These are phyloP conservation scores for Aphanomyces astaci DNA, from an alignment of 352 stramenopile genomes.

Conservation along the genomic window DNA sequence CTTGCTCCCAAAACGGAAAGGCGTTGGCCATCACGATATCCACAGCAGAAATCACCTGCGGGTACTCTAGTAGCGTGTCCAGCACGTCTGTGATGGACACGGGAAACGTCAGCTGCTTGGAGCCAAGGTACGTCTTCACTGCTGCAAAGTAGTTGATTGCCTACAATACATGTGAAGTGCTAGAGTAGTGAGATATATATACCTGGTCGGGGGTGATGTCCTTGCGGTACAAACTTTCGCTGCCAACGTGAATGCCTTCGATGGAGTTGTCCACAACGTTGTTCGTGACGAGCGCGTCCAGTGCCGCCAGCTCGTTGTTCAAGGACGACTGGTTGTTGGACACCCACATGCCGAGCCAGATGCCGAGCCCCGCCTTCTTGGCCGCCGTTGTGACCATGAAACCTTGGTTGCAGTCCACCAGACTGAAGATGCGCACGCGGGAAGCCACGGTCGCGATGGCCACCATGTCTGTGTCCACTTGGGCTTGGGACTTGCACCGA, in stretches of 20 bases:
- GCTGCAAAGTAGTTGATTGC: constrained; percentile 28
- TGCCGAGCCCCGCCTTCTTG: constrained; percentile 36
- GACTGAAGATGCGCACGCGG: constrained; percentile 39
- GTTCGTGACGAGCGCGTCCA: constrained; percentile 33
- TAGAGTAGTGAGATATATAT: not conserved
- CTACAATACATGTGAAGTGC: not conserved
- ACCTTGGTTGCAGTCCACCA: constrained; percentile 51
- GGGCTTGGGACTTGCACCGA: constrained; percentile 59
- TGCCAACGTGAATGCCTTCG: constrained; percentile 54
- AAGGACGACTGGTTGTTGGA: constrained; percentile 31
- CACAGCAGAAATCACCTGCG: constrained; percentile 36
- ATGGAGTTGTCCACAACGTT: constrained; percentile 29
- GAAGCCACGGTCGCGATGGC: constrained; percentile 50
- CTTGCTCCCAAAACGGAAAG: constrained; percentile 66
- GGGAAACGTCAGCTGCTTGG: constrained; percentile 29
- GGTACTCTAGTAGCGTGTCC: constrained; percentile 47
- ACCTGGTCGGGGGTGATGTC: constrained; percentile 36
- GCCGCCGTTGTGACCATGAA: constrained; percentile 37
- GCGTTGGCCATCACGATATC: constrained; percentile 38
- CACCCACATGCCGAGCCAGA: constrained; percentile 67
- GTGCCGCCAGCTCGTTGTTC: constrained; percentile 32
- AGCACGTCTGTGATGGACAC: constrained; percentile 62
- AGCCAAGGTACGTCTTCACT: constrained; percentile 34
- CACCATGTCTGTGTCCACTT: constrained; percentile 63
- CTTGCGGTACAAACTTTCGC: constrained; percentile 54